phyloP scores from a whole-genome alignment of 805 yeast genomes.

The Hanseniaspora lindneri region DNA sequence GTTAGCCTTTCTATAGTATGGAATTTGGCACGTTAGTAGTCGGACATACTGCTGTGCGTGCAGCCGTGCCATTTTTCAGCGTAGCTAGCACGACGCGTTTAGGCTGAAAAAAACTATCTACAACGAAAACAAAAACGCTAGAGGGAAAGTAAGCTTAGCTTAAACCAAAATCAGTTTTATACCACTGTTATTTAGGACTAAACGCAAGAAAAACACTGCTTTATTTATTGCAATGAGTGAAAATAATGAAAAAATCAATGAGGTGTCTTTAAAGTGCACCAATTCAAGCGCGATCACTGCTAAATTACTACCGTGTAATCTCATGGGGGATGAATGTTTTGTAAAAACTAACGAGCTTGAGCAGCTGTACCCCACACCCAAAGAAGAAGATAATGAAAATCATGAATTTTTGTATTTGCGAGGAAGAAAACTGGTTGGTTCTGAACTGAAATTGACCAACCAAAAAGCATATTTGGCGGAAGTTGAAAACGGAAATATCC shows the following conservation, averaged over 20 bases:
- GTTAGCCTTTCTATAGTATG: too few species aligned
- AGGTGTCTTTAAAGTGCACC: neutral
- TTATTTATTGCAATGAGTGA: too few species aligned
- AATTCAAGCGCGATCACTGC: constrained; percentile 11
- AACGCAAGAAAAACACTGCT: neutral
- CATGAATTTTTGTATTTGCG: constrained; percentile 26
- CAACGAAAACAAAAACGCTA: too few species aligned
- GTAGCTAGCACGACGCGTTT: too few species aligned
- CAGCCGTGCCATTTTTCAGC: too few species aligned
- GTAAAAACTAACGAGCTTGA: constrained; percentile 19
- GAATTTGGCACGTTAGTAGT: too few species aligned
- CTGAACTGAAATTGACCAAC: constrained; percentile 18
- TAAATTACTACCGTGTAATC: constrained; percentile 25
- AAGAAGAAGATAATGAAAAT: neutral
- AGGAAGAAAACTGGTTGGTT: constrained; percentile 30
- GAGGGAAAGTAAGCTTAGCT: too few species aligned
- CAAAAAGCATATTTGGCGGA: constrained; percentile 18
- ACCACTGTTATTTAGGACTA: neutral
- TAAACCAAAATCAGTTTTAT: too few species aligned
- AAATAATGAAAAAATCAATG: too few species aligned
- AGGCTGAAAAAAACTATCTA: too few species aligned
- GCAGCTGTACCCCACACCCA: constrained; percentile 8
- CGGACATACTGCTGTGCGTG: too few species aligned
- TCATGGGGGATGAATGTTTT: constrained; percentile 18
- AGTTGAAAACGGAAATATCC: constrained; percentile 14